phyloP scores from a whole-genome alignment of 306 rosid genomes.

The Prunus campanulata region DNA sequence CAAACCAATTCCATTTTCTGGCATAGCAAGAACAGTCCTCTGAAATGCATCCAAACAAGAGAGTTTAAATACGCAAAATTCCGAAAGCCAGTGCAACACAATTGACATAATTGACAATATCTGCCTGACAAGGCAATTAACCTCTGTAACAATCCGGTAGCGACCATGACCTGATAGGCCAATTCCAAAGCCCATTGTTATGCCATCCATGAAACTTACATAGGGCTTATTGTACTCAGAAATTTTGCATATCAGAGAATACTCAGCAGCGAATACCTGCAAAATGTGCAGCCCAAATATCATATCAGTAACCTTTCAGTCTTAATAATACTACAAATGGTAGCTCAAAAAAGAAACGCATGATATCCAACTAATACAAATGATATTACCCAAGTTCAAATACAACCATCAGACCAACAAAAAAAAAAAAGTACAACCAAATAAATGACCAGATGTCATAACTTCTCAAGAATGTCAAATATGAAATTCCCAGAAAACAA shows the following conservation, averaged over 20 bases:
- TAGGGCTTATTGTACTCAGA: constrained; percentile 88
- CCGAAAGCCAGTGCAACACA: constrained; percentile 9
- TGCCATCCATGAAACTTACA: constrained; percentile 91
- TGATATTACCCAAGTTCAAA: neutral
- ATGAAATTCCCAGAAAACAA: neutral
- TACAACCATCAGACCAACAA: too few relatives aligned
- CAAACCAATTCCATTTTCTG: constrained; percentile 97
- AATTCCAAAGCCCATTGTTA: constrained; percentile 97
- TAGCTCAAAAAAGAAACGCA: neutral
- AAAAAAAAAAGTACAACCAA: neutral
- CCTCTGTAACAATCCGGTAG: constrained; percentile 92
- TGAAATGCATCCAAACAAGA: constrained; percentile 30
- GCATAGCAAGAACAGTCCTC: constrained; percentile 98
- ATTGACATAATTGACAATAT: neutral
- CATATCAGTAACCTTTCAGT: constrained; percentile 22
- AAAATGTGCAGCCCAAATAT: constrained; percentile 20
- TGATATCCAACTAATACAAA: neutral
- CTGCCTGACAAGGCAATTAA: constrained; percentile 25
- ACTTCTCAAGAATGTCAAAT: neutral
- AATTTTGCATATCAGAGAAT: constrained; percentile 90
- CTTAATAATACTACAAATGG: constrained; percentile 15
- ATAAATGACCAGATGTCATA: neutral
- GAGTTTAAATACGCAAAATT: neutral
- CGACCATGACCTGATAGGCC: constrained; percentile 96
- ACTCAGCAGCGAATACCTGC: constrained; percentile 94